Base-by-base conservation (phyloP, 176 grass and related monocot species). In the Ensete ventricosum region DNA sequence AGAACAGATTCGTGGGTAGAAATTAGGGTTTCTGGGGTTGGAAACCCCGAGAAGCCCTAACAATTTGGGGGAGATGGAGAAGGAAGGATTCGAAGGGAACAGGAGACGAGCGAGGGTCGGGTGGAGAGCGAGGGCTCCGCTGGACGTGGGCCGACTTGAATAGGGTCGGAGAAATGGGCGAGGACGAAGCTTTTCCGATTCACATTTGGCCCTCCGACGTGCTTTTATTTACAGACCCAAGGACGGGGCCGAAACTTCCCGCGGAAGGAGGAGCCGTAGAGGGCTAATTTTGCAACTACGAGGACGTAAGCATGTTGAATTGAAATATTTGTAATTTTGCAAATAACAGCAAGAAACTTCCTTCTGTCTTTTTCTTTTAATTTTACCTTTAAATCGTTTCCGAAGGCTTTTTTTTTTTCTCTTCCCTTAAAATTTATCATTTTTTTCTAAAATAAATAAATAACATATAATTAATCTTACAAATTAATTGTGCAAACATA, bases 11-110 rank as follows among this genome's bases (percentile, higher is more conserved):
- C 12, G 34, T 6, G 17, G 67, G 10, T 27, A 48, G 24, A 17
- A 20, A 50, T 70, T 70, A 70, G 67, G 67, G 67, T 51, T 70
- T 70, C 67, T 8, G 14, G 14, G 11, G 14, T 9, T 12, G 23
- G 10, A 50, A 70, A 70, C 67, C 67, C 67, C 51, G 22, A 13
- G 19, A 50, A 70, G 51, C 67, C 67, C 67, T 70, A 70, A 13
- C 9, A 20, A 25, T 50, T 25, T 50, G 67, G 34, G 67, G 29
- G 14, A 5, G 66, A 51, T 34, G 3, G 48, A 13, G 48, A 2
- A 52, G 1, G 65, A 13, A 8, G 65, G 6, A 1, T 11, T 1
- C 6, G 14, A 48, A 19, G 2, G 19, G 67, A 17, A n/a, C 50
- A 48, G 2, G 67, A 12, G 27, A 17, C 13, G 29, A 69, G 9